Base-by-base conservation (phyloP, 306 rosid genomes). In the Chamaecrista fasciculata region DNA sequence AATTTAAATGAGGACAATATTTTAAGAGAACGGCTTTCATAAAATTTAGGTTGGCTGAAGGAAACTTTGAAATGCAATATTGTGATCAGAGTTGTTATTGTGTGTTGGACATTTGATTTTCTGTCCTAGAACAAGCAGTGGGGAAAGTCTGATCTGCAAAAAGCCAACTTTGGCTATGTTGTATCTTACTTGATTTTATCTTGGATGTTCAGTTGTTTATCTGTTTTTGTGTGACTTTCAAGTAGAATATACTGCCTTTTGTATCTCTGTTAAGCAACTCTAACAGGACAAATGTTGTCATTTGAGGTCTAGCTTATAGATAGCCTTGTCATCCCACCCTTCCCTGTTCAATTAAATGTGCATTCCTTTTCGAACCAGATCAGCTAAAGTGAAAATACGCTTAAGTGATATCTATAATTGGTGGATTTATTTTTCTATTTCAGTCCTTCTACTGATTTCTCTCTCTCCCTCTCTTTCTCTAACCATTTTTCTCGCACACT, bases 11-110 rank as follows among this genome's bases (percentile, higher is more conserved):
- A 36, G 9, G 42, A 40, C 2, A n/a, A 19, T 11, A 16, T 44
- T 18, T 65, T 24, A 18, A 20, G 29, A 25, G 60, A 31, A 21
- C 16, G 4, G 19, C 52, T 20, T 33, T 49, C 61, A 6, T 31
- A 42, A 67, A 67, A 21, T 67, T 24, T 23, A 20, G 72, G 49
- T 19, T 49, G 24, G 72, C 24, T 20, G 51, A 34, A 37, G 29
- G 46, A 66, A 19, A 6, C 46, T 46, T 31, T 29, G 15, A 8
- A 36, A n/a, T 64, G 56, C 26, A 6, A 29, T 66, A 19, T 31
- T 28, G 37, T 43, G 29, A 47, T 29, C 15, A 48, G 47, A 2
- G 11, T 28, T 56, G 31, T 14, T 47, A 11, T 18, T 50, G 62
- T 28, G 33, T 28, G 33, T 36, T 36, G 46, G 11, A 28, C 59